Percentiles rank a stretch among this genome's conserved stretches.
Conservation (phyloP, 2,329 filamentous ascomycete species). For the Dissoconium aciculare region DNA sequence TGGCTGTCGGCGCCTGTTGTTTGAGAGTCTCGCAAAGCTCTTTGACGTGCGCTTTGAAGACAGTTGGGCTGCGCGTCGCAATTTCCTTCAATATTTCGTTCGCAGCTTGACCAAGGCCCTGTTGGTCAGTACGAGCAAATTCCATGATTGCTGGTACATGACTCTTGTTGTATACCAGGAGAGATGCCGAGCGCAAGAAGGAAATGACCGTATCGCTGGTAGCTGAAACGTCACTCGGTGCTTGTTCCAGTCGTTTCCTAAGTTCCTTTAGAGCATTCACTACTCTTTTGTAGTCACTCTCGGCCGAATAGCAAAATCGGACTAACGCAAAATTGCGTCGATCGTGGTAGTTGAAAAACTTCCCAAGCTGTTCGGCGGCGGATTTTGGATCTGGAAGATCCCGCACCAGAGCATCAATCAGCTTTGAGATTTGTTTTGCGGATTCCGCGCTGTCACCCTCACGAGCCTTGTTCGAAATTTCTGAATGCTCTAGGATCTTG, state of each 20-base stretch:
- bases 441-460: conserved; percentile 57
- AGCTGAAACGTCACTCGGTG: conserved; percentile 40
- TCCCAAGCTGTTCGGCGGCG: conserved; percentile 64
- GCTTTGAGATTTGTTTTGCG: conserved; percentile 47
- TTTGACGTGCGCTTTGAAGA: conserved; percentile 84
- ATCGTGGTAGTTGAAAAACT: conserved; percentile 83
- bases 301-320: conserved; percentile 66
- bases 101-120: conserved; percentile 60
- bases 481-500: conserved; percentile 68
- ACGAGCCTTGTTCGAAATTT: conserved; percentile 53
- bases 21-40: conserved; percentile 80
- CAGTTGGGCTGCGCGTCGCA: conserved; percentile 71
- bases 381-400: conserved; percentile 62
- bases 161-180: conserved; percentile 84
- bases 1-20: conserved; percentile 59
- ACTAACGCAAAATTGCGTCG: conserved; percentile 80
- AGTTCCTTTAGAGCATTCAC: conserved; percentile 82
- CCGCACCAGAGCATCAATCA: conserved; percentile 57
- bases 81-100: conserved; percentile 88
- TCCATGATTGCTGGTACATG: conserved; percentile 84
- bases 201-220: conserved; percentile 68
- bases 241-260: conserved; percentile 49
- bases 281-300: conserved; percentile 85
- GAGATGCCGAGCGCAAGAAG: conserved; percentile 67
- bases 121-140: conserved; percentile 68